Conservation (phyloP, 2,329 filamentous ascomycete species). For the Cladophialophora yegresii region DNA sequence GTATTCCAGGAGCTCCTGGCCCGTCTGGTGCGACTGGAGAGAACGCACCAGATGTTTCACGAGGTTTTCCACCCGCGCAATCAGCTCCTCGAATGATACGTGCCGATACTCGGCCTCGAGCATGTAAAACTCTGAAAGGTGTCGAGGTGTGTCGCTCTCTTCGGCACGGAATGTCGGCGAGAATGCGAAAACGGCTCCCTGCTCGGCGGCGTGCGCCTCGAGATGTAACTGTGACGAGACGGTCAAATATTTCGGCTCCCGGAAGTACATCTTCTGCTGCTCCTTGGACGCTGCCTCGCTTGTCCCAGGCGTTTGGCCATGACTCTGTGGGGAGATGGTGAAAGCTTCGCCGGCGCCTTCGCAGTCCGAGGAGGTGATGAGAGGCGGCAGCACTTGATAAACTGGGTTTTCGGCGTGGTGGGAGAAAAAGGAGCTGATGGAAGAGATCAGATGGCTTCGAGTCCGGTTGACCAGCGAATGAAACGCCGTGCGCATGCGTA, state of each 20-base stretch:
- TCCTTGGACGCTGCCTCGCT: slow-evolving; percentile 38
- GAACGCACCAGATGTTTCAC: slow-evolving; percentile 51
- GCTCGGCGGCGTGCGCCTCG: slow-evolving; percentile 83
- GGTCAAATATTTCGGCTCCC: slow-evolving; percentile 85
- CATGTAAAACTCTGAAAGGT: slow-evolving; percentile 99
- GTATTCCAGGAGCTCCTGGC: slow-evolving; percentile 57
- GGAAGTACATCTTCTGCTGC: slow-evolving; percentile 69
- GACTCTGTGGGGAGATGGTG: slow-evolving; percentile 56
- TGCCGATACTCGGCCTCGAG: slow-evolving; percentile 84
- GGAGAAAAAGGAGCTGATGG: slow-evolving; percentile 72
- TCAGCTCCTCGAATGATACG: slow-evolving; percentile 68
- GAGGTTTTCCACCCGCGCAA: slow-evolving; percentile 78
- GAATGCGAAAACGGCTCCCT: slow-evolving; percentile 89
- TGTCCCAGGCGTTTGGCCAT: slow-evolving; percentile 19
- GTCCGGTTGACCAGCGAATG: slow-evolving; percentile 79
- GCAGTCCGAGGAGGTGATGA: slow-evolving; percentile 95
- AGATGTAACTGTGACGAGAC: slow-evolving; percentile 94
- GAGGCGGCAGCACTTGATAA: slow-evolving; percentile 78
- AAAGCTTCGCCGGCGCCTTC: slow-evolving; percentile 97
- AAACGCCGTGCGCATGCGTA: slow-evolving; percentile 77
- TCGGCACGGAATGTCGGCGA: slow-evolving; percentile 94
- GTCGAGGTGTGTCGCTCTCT: slow-evolving; percentile 86
- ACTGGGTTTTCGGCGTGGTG: slow-evolving; percentile 65
- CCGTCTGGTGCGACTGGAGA: slow-evolving; percentile 41
- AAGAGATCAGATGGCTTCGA: slow-evolving; percentile 75